Base-by-base conservation (phyloP, 495 filamentous ascomycete genomes). In the Aspergillus wentii region DNA sequence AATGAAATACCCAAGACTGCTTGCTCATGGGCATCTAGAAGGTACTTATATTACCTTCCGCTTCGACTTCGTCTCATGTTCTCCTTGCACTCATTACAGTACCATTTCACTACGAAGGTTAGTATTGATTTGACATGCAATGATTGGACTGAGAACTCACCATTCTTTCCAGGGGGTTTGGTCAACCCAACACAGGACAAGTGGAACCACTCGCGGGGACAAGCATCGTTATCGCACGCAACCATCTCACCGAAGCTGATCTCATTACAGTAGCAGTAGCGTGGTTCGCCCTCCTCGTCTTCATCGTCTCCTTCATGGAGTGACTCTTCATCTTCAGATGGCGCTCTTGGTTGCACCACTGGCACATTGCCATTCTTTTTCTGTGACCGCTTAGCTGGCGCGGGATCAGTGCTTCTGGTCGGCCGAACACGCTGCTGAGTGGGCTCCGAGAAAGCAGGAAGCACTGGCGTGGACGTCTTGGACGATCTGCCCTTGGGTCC, bases 201-300 rank as follows among this genome's bases (percentile, higher is more conserved):
- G 72, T 98, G 92, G 68, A 97, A 98, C 92, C 92, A 98, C 64
- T 97, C 91, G 44, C 79, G 74, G 43, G 81, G 75, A 64, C 92
- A 98, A 17, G 73, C 75, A 34, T 91, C 85, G 30, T 83, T 86
- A 54, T 98, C 92, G 48, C 92, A 98, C n/a, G 83, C 92, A 11
- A 98, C 86, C 92, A 98, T 98, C 64, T 94, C 86, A 15, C 92
- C 92, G 53, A 95, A 98, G 52, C 85, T 92, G 21, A 95, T 80
- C 43, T 83, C 77, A 46, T 96, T 86, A 59, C 92, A 98, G 61
- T 88, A 87, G 61, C 92, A 98, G 61, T 96, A 98, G 30, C 79
- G 70, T 9, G 85, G 86, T 57, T 96, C 92, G 38, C 88, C 80
- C 10, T 76, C 82, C 35, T 89, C 88, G 10, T 77, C 78, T 19